Percentiles rank a stretch among this genome's conserved stretches.
Evolutionary conservation across 1,139 yeast genomes (phyloP).

Genomic region (Lodderomyces orthopsilosis): DNA sequence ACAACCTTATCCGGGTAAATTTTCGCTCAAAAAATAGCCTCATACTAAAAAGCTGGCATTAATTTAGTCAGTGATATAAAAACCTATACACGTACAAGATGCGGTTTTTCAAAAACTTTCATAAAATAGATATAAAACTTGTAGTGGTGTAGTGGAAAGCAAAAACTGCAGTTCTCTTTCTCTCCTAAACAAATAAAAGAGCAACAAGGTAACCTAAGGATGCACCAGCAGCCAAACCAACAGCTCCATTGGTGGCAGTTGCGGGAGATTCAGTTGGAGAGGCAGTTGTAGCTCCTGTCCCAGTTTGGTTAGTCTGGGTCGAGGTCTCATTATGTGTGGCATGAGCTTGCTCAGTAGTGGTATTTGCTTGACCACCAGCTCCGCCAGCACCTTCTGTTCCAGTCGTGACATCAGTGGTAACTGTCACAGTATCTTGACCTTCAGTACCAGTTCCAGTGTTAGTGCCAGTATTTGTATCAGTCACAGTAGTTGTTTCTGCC

Average conservation of each 20-base stretch:
- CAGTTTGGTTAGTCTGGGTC: constrained; percentile 3
- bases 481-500: constrained; percentile 1
- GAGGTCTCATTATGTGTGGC: constrained; percentile 3
- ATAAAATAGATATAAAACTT: not conserved
- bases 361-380: constrained; percentile 3
- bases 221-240: constrained; percentile 10
- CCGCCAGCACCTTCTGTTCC: constrained; percentile 4
- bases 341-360: not conserved
- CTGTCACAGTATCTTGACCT: constrained; percentile 4
- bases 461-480: constrained; percentile 3
- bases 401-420: constrained; percentile 2
- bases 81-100: not conserved
- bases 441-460: constrained; percentile 3
- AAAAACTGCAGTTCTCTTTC: not conserved
- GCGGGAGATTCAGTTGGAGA: constrained; percentile 2
- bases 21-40: not conserved
- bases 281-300: constrained; percentile 4
- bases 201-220: constrained; percentile 11
- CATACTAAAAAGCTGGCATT: not conserved
- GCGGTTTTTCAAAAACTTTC: not conserved
- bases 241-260: constrained; percentile 10
- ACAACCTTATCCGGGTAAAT: not conserved
- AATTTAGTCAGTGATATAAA: not conserved
- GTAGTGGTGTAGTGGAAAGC: not conserved
- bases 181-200: constrained; percentile 4